These are phyloP conservation scores for Eucalyptus pauciflora DNA, from an alignment of 345 rosid species.

Conservation along the genomic window DNA sequence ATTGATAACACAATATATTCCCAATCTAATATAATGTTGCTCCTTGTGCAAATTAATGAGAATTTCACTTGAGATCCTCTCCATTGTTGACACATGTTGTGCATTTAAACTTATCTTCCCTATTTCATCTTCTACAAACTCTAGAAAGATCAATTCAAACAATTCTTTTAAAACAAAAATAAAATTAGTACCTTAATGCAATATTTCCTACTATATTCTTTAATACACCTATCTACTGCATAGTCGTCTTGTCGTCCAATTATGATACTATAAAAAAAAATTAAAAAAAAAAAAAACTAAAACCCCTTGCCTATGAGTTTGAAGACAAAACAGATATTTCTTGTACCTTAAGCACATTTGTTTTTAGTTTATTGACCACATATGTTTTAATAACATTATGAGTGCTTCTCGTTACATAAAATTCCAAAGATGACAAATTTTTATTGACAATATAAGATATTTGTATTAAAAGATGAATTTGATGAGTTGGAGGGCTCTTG, in stretches of 20 bases:
- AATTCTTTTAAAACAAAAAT: too few relatives aligned
- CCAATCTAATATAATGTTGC: accelerated
- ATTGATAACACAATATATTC: accelerated
- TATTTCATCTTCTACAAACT: background rate
- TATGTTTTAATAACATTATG: accelerated
- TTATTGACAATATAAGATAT: background rate
- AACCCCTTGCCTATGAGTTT: background rate
- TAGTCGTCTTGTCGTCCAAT: accelerated
- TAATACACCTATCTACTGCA: accelerated
- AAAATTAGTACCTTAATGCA: too few relatives aligned
- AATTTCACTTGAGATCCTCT: background rate
- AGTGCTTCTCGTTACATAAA: accelerated
- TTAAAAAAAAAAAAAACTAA: accelerated
- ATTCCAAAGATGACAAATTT: background rate
- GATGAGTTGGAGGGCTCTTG: background rate
- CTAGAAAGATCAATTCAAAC: accelerated
- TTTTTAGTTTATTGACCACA: background rate
- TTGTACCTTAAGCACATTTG: background rate
- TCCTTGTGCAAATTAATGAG: background rate
- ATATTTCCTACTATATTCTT: accelerated
- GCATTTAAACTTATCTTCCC: accelerated
- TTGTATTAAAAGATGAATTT: background rate
- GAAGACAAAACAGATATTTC: background rate
- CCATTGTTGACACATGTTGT: background rate
- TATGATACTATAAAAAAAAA: background rate